Percentiles rank a stretch among this genome's conserved stretches.
phyloP scores from a whole-genome alignment of 495 filamentous ascomycete species.

The Aspergillus indologenus region DNA sequence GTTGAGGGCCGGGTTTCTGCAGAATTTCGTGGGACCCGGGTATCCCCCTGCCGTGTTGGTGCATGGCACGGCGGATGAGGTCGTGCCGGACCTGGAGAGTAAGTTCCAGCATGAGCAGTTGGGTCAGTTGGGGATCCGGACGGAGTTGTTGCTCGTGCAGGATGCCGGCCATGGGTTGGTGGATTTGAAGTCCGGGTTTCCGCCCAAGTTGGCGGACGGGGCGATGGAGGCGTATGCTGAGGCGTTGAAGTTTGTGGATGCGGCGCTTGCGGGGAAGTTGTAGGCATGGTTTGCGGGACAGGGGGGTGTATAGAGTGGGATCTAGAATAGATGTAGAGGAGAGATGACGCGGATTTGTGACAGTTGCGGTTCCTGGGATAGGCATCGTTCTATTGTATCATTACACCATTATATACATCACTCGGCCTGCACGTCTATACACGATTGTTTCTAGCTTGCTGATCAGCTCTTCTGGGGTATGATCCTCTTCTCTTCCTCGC shows the following conservation, averaged over 20 bases:
- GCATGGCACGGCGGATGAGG: conserved; percentile 30
- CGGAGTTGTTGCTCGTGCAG: conserved; percentile 17
- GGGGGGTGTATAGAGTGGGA: not conserved
- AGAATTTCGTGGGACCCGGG: conserved; percentile 26
- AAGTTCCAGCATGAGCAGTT: conserved; percentile 19
- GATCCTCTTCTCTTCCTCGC: not conserved
- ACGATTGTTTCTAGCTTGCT: not conserved
- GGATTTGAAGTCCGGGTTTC: conserved; percentile 9
- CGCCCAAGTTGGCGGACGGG: conserved; percentile 3
- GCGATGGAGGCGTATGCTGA: conserved; percentile 15
- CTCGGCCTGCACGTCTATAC: not conserved
- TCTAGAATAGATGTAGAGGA: no score
- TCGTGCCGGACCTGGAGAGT: conserved; percentile 27
- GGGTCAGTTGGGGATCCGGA: conserved; percentile 12
- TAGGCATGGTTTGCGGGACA: not conserved
- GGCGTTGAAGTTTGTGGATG: conserved; percentile 17
- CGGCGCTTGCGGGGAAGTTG: conserved; percentile 2
- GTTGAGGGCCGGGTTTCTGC: conserved; percentile 24
- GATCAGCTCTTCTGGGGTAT: not conserved
- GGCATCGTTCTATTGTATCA: not conserved
- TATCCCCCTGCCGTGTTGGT: conserved; percentile 35
- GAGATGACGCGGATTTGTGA: no score
- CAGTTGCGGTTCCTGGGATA: no score
- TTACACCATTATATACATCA: not conserved
- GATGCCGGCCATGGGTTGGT: conserved; percentile 18